These are phyloP conservation scores for Tylopilus rubrobrunneus DNA, from an alignment of 768 basidiomycete genomes.

Conservation along the genomic window DNA sequence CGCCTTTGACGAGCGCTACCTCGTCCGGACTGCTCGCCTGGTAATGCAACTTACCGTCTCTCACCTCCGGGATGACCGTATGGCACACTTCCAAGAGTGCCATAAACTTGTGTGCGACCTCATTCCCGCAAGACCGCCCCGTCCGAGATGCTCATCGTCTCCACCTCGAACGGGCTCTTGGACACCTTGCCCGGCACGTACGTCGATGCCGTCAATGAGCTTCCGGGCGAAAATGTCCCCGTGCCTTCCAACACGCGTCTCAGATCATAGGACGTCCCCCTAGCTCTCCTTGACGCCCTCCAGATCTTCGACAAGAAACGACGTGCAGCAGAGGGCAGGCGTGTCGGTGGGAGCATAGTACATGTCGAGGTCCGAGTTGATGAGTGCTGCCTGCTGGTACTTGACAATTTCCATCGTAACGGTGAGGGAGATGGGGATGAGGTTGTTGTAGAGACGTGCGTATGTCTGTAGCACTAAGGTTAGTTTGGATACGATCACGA, in stretches of 20 bases:
- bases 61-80: conserved; percentile 94
- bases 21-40: conserved; percentile 99
- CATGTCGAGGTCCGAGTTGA: conserved; percentile 98
- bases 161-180: conserved; percentile 55
- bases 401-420: conserved; percentile 99
- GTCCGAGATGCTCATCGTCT: conserved; percentile 12
- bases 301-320: conserved; percentile 79
- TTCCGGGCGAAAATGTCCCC: not conserved
- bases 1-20: conserved; percentile 92
- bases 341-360: conserved; percentile 95
- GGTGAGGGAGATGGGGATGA: conserved; percentile 98
- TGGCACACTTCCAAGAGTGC: conserved; percentile 92
- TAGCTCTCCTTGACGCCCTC: conserved; percentile 52
- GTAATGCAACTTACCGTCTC: conserved; percentile 84
- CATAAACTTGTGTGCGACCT: conserved; percentile 68
- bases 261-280: conserved; percentile 79
- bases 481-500: not conserved
- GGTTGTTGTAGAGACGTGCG: conserved; percentile 99
- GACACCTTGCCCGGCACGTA: too few species aligned
- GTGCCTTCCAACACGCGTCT: conserved; percentile 46
- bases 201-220: not conserved
- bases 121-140: conserved; percentile 29
- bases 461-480: conserved; percentile 56
- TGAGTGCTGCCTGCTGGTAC: conserved; percentile 94
- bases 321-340: conserved; percentile 95